Evolutionary conservation across 352 stramenopile genomes (phyloP).

Genomic region (Pythium guiyangense): DNA sequence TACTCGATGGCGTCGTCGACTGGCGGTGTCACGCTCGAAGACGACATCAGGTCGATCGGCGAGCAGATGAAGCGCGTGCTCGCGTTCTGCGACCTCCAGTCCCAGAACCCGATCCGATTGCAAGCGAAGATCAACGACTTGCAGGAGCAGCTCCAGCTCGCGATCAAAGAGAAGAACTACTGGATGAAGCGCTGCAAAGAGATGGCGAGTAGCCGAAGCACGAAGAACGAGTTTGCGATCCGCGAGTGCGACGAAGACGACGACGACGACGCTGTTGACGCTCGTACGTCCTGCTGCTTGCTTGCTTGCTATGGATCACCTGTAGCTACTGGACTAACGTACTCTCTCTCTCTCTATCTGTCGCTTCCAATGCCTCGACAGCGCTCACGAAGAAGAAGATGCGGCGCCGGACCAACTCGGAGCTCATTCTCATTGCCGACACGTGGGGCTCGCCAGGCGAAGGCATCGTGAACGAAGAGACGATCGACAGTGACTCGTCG

Average conservation of each 20-base stretch:
- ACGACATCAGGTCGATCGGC: slow-evolving; percentile 73
- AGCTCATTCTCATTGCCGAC: slow-evolving; percentile 80
- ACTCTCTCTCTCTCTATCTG: neutral
- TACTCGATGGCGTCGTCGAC: slow-evolving; percentile 47
- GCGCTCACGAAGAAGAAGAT: slow-evolving; percentile 48
- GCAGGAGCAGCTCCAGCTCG: slow-evolving; percentile 69
- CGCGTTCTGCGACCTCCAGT: slow-evolving; percentile 69
- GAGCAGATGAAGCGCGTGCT: slow-evolving; percentile 82
- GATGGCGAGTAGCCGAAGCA: slow-evolving; percentile 13
- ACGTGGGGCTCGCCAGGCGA: slow-evolving; percentile 67
- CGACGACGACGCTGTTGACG: neutral
- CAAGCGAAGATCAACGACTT: slow-evolving; percentile 78
- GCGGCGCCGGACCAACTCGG: slow-evolving; percentile 75
- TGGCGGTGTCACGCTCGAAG: slow-evolving; percentile 47
- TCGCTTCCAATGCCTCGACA: slow-evolving; percentile 2
- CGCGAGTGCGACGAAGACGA: slow-evolving; percentile 19
- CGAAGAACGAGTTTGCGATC: slow-evolving; percentile 7
- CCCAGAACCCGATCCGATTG: slow-evolving; percentile 65
- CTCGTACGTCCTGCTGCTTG: neutral
- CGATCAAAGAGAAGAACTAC: slow-evolving; percentile 85
- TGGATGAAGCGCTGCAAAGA: slow-evolving; percentile 87
- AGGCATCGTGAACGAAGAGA: slow-evolving; percentile 67
- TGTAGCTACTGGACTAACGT: neutral
- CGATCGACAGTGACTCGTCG: slow-evolving; percentile 43
- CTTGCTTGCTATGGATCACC: too few relatives aligned